phyloP scores from a whole-genome alignment of 306 rosid species.

The Castanea sativa region DNA sequence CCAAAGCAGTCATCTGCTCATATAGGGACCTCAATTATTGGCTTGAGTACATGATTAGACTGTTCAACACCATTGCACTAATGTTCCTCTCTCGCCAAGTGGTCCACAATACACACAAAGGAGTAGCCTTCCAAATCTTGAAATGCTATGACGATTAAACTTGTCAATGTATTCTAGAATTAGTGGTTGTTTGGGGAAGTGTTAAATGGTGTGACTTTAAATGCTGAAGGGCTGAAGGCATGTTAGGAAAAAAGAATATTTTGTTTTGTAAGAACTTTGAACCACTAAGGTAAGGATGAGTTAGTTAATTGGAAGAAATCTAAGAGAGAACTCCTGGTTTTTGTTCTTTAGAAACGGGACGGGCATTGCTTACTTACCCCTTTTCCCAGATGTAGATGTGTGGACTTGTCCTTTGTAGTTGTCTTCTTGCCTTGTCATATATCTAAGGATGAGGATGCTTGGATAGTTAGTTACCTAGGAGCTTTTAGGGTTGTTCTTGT shows the following conservation, averaged over 20 bases:
- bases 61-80: too few species aligned
- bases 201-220: not conserved
- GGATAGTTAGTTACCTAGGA: not conserved
- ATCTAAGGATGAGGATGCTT: not conserved
- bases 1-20: too few species aligned
- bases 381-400: not conserved
- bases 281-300: not conserved
- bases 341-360: not conserved
- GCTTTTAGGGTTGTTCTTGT: not conserved
- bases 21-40: too few species aligned
- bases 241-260: not conserved
- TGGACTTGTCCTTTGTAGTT: not conserved
- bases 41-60: too few species aligned
- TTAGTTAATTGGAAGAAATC: not conserved
- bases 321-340: not conserved
- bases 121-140: too few species aligned
- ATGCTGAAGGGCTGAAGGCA: not conserved
- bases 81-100: too few species aligned
- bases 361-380: not conserved
- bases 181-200: not conserved
- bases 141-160: too few species aligned
- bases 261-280: not conserved
- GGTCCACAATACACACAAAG: too few species aligned
- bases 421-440: not conserved
- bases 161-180: not conserved